Evolutionary conservation across 129 eudicot species (phyloP).

Genomic region (Glebionis coronaria): DNA sequence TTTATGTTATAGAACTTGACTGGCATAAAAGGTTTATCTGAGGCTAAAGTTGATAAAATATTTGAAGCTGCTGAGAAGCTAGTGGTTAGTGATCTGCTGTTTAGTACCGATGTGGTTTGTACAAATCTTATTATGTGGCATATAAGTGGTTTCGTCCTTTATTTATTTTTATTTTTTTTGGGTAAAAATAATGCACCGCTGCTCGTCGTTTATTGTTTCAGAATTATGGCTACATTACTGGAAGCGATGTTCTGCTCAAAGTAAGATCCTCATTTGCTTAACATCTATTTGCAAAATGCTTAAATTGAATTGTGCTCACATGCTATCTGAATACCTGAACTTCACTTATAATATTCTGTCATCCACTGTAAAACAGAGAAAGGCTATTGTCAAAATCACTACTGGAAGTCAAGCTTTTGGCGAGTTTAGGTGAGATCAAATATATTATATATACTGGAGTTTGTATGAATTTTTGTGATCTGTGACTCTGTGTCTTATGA

Average conservation of each 20-base stretch:
- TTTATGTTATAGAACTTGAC: too few relatives aligned
- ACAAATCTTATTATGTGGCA: background rate
- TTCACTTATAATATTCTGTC: constrained; percentile 13
- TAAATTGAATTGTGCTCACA: constrained; percentile 1
- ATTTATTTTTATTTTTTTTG: too few relatives aligned
- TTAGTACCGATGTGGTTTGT: too few relatives aligned
- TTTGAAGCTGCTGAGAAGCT: too few relatives aligned
- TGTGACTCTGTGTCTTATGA: constrained; percentile 7
- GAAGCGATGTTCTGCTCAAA: too few relatives aligned
- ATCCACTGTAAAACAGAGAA: constrained; percentile 43
- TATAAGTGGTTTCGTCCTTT: too few relatives aligned
- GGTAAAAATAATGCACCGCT: constrained; percentile 68
- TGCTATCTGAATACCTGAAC: constrained; percentile 2
- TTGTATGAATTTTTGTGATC: constrained; percentile 16
- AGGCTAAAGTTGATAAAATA: too few relatives aligned
- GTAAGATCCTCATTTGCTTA: constrained; percentile 21
- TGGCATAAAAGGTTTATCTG: too few relatives aligned
- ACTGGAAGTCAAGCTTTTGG: constrained; percentile 99
- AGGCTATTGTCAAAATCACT: too few relatives aligned
- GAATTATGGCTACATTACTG: too few relatives aligned
- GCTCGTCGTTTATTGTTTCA: too few relatives aligned
- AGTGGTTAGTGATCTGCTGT: too few relatives aligned
- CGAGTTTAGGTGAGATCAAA: constrained; percentile 67
- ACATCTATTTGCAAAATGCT: background rate
- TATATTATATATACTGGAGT: constrained; percentile 1